Evolutionary conservation across 2,329 filamentous ascomycete species (phyloP), one percentile per base, ranked within the genome.

Genomic region (Phialemonium atrogriseum): DNA sequence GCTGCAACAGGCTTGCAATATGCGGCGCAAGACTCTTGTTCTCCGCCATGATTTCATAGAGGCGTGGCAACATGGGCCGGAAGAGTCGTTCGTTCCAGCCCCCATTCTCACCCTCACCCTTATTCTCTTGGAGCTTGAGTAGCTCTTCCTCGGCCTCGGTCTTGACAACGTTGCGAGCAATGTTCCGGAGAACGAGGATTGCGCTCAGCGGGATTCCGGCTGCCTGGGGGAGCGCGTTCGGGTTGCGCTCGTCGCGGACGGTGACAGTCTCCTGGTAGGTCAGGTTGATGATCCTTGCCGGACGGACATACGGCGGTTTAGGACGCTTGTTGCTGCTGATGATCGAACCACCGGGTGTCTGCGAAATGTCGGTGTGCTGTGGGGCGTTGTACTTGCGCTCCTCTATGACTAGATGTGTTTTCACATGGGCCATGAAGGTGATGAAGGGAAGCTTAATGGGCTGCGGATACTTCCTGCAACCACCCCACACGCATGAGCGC

Each of bases 131-230:
- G 31, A 54, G 42, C 48, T 71, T 70, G 28, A 67, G 45, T 4
- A 73, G 54, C 46, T 63, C 61, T 42, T 75, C 70, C 46, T 78
- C 67, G 1, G 67, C 63, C 31, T 73, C 68, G 7, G 72, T 77
- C 62, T 77, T 78, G 46, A 68, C 59, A 12, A 77, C 62, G 45
- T 80, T 83, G 41, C 68, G 70, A 10, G 84, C 84, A 38, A 91
- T 74, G 50, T 91, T 91, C 18, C 84, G 73, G 27, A 91, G 66
- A 21, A 91, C 81, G 17, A 89, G 65, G 10, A 82, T 78, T 3
- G 82, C 80, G 33, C 80, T 84, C 6, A 89, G 66, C n/a, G 84
- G 82, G 21, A 89, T 78, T 5, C 84, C 84, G 1, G 80, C 80
- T 3, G 84, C 79, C 47, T 86, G 72, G 3, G 68, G 60, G 5